Evolutionary conservation across 495 filamentous ascomycete species (phyloP), one percentile per base, ranked within the genome.

Genomic region (Penicillium ucsense): DNA sequence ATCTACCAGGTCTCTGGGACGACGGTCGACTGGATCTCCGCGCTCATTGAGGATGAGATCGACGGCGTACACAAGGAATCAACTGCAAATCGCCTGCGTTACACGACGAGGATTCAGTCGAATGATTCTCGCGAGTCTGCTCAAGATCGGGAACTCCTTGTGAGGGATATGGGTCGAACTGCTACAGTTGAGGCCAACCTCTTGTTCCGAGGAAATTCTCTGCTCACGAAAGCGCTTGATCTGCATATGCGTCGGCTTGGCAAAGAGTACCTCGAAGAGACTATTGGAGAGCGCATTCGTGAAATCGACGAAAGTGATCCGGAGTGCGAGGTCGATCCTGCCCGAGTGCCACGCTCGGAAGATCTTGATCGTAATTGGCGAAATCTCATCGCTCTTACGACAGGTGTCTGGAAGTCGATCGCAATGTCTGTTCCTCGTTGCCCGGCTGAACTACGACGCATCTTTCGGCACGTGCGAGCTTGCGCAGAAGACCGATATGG

Each of bases 401-500:
- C 82, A 10, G 80, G 81, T 31, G 73, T 97, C 1, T 99, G 92
- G 92, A 80, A 84, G 42, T 75, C 81, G 10, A 96, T 99, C 43
- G 73, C 80, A 7, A 73, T 67, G 20, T 90, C 88, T 5, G 79
- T 82, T 5, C 69, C 69, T 31, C 79, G 82, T 40, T 86, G 94
- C 60, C 91, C 92, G 8, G 62, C 86, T 6, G 94, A 97, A 63
- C 68, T 99, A 31, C 73, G 92, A 45, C 78, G 84, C 34, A 86
- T 99, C 28, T 83, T 99, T 56, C 83, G 92, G 55, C 92, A 96
- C 55, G 88, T 99, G 38, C 79, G 89, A 45, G 87, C 88, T 11
- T 94, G 94, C 51, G 90, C 92, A 8, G 92, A 96, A 62, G 92
- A 97, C 64, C 83, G 90, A 29, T 99, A 96, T 67, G 92, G 92